These are phyloP conservation scores for Vararia minispora DNA, from an alignment of 768 basidiomycete genomes.

Conservation along the genomic window DNA sequence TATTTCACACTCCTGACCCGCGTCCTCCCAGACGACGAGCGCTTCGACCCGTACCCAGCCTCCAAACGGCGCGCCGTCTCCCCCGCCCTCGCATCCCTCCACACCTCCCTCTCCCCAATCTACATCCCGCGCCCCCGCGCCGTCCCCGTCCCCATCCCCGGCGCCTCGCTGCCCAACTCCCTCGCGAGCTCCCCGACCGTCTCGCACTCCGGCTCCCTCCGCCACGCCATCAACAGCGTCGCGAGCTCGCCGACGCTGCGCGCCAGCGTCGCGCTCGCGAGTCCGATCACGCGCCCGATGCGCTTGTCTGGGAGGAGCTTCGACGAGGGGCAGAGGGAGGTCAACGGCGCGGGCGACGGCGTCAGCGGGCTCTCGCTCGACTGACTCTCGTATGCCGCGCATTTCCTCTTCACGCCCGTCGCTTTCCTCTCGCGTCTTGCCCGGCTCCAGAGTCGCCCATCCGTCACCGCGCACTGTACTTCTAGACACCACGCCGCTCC, in stretches of 20 bases:
- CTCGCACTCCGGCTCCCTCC: constrained; percentile 32
- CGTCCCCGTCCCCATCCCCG: constrained; percentile 54
- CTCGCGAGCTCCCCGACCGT: constrained; percentile 57
- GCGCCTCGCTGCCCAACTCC: constrained; percentile 52
- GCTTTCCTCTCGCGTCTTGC: background rate
- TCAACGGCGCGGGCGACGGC: constrained; percentile 72
- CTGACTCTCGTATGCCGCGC: constrained; percentile 10
- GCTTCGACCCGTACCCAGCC: constrained; percentile 75
- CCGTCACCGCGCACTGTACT: constrained; percentile 1
- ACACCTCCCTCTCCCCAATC: constrained; percentile 37
- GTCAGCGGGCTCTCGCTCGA: constrained; percentile 49
- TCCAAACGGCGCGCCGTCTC: constrained; percentile 79
- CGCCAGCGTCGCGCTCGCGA: constrained; percentile 58
- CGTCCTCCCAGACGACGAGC: constrained; percentile 57
- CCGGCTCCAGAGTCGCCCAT: background rate
- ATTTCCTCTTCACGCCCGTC: background rate
- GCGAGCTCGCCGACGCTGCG: constrained; percentile 69
- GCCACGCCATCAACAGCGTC: constrained; percentile 38
- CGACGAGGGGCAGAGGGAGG: constrained; percentile 55
- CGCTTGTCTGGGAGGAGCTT: constrained; percentile 34
- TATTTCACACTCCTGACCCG: constrained; percentile 1
- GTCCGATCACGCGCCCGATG: constrained; percentile 66
- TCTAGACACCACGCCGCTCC: no score
- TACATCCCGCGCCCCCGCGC: constrained; percentile 37
- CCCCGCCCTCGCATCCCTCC: constrained; percentile 60